Base-by-base conservation (phyloP, 495 filamentous ascomycete genomes). In the Penicillium soppii region DNA sequence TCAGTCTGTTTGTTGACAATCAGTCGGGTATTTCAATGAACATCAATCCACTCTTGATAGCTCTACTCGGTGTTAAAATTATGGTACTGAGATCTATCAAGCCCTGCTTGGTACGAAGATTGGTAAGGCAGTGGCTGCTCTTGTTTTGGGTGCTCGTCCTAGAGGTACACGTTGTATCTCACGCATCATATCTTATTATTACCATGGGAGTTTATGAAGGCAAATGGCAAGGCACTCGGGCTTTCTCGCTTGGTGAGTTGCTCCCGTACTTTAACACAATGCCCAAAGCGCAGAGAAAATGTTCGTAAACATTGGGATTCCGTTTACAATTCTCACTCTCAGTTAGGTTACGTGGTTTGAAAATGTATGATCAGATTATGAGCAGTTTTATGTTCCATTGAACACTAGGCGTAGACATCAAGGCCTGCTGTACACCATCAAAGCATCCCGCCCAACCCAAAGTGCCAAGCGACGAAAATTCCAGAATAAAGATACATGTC, bases 401-500 rank as follows among this genome's bases (percentile, higher is more conserved):
- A 33, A 45, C 39, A 59, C 32, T 38, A 47, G 47, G 35, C 20
- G 26, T 23, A 44, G 21, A 47, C 29, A 56, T 43, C 32, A 50
- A 52, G 36, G 40, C 41, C 48, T 56, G 46, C 53, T 59, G 46
- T 59, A 59, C 48, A 59, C 48, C 47, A 39, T 40, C 29, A 38
- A 48, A 45, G 26, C 32, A 50, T 22, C 50, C 17, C 25, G 36
- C 52, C 47, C n/a, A 43, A 9, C 46, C 49, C 38, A 35, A 52
- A 16, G 30, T 49, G 32, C 32, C 22, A 38, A 25, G 16, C 23
- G 27, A 46, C 16, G 43, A 33, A 35, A 50, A 20, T 21, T 26
- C 12, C 21, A 38, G 40, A 47, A 52, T 38, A 67, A 56, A 56
- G 54, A 54, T 50, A 60, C 52, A 54, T 55, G 52, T 50, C 19